Conservation (phyloP, 768 basidiomycete genomes). For the Calocybe gangraenosa region DNA sequence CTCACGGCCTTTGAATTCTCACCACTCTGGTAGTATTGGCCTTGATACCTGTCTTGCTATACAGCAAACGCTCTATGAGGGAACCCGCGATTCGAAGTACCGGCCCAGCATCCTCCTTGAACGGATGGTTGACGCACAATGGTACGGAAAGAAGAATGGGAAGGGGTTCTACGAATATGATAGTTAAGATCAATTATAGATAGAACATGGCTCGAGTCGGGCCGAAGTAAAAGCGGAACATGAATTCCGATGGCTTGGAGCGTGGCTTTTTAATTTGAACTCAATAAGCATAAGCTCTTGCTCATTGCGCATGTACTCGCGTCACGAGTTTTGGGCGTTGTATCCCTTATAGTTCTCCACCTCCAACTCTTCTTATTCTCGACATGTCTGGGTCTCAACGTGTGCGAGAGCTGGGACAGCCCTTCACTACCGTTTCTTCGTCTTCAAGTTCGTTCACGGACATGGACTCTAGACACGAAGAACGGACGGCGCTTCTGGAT, state of each 20-base stretch:
- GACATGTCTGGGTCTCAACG: constrained; percentile 4
- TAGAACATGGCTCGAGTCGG: too few relatives aligned
- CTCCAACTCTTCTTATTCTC: not conserved
- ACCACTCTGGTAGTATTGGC: constrained; percentile 68
- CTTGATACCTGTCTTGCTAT: constrained; percentile 95
- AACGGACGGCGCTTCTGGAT: constrained; percentile 32
- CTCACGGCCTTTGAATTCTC: constrained; percentile 3
- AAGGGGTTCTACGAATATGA: constrained; percentile 93
- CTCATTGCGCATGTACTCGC: too few relatives aligned
- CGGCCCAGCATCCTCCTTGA: constrained; percentile 86
- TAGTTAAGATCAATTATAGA: constrained; percentile 11
- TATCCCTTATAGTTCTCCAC: too few relatives aligned
- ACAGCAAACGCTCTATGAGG: constrained; percentile 83
- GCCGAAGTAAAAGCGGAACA: too few relatives aligned
- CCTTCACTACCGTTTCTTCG: constrained; percentile 8
- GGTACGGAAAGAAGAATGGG: constrained; percentile 89
- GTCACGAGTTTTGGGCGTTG: not conserved
- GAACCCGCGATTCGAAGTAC: constrained; percentile 93
- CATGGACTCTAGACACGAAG: constrained; percentile 19
- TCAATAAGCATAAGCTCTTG: too few relatives aligned
- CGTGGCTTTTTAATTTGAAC: too few relatives aligned
- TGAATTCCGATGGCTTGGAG: too few relatives aligned
- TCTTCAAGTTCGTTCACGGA: constrained; percentile 16
- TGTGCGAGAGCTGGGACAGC: constrained; percentile 4
- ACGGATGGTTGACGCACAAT: constrained; percentile 95